Evolutionary conservation across 441 rosid genomes (phyloP).

Genomic region (Cnidoscolus chayamansa): DNA sequence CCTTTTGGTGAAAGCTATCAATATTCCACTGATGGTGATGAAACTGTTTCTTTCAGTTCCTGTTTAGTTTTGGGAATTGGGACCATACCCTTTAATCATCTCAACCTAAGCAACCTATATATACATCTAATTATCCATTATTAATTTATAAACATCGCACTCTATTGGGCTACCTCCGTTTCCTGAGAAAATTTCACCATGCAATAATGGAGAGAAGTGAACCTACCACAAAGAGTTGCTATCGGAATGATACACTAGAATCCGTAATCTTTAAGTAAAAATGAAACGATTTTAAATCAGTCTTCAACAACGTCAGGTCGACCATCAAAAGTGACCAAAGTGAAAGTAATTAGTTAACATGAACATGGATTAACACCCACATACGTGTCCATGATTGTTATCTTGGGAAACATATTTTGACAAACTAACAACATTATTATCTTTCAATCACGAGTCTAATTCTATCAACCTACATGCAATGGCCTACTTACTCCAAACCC

Average conservation of each 20-base stretch:
- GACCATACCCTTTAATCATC: background rate
- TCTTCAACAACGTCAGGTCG: background rate
- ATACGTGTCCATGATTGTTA: conserved; percentile 1
- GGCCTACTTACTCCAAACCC: no score
- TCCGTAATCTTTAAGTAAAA: conserved; percentile 18
- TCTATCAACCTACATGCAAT: conserved; percentile 8
- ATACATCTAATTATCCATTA: no score
- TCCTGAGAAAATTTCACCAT: background rate
- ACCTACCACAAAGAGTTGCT: background rate
- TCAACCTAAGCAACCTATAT: no score
- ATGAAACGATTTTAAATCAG: conserved; percentile 1
- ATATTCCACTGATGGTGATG: background rate
- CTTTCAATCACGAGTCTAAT: conserved; percentile 7
- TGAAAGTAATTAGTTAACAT: background rate
- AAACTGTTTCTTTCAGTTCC: background rate
- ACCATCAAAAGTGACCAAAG: no score
- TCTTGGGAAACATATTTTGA: conserved; percentile 5
- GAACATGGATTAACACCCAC: background rate
- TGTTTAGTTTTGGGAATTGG: background rate
- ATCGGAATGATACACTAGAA: conserved; percentile 8
- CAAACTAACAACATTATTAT: background rate
- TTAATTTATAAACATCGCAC: no score
- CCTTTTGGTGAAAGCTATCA: background rate
- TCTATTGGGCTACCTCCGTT: no score
- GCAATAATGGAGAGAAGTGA: conserved; percentile 1